Base-by-base conservation (phyloP, 116 monocot genomes). In the Papilionanthe hybrid region DNA sequence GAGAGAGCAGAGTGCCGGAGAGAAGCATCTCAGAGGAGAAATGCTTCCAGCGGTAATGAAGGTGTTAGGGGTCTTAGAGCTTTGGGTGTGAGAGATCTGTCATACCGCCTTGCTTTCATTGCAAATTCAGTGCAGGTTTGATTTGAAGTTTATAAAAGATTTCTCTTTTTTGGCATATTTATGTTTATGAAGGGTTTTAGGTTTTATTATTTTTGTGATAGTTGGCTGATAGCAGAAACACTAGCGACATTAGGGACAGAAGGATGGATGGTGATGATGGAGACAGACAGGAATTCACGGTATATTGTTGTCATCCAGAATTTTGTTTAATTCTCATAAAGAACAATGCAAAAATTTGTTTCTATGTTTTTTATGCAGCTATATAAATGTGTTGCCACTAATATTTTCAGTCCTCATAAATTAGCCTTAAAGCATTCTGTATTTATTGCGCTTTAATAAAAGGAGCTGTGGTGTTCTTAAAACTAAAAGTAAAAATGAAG, bases 41-140 rank as follows among this genome's bases (percentile, higher is more conserved):
- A 88, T 87, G 87, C 81, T 72, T 75, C 85, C 75, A 88, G 88
- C 69, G 87, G 86, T 20, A 90, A 93, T 68, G 93, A 87, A 87
- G 95, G 99, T 80, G 89, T 99, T 29, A 90, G 87, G 73, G 95
- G 99, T 32, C 88, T 99, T 27, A 82, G 82, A 63, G 80, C 91
- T 78, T 84, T 99, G 80, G 99, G 99, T 45, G 99, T 93, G 43
- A 84, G 99, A 77, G 99, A 99, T 78, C 90, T 99, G 44, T 93
- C 94, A 8, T 99, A 99, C 73, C 89, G 91, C 7, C 90, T 99
- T 83, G 98, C 98, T 50, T 99, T 99, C 72, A 88, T 99, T 78
- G 99, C 95, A 74, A 99, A 95, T 77, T 99, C 95, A 7, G 95
- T 95, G 75, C 95, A 99, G 93, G 99, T 98, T 25, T 63, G 63